A percentile compares a stretch with the other conserved stretches of the same genome.
phyloP scores from a whole-genome alignment of 257 asterid species.

The Perilla frutescens region DNA sequence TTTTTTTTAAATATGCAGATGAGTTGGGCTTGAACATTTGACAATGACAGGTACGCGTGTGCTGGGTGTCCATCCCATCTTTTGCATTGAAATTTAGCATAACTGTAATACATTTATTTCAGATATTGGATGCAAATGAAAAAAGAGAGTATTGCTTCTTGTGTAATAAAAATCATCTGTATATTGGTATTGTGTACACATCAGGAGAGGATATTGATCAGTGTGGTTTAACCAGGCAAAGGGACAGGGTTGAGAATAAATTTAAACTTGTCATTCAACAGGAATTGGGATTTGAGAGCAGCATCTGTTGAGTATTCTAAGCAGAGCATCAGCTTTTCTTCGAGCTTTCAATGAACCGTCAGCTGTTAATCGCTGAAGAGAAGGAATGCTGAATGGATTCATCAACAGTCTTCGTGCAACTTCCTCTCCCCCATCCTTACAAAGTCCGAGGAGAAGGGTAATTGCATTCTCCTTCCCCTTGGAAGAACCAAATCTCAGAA shows the following conservation, averaged over 20 bases:
- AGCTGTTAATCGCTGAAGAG: slow-evolving; percentile 61
- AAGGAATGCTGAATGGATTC: slow-evolving; percentile 82
- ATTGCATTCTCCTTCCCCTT: slow-evolving; percentile 84
- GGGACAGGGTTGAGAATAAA: slow-evolving; percentile 14
- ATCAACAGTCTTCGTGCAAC: slow-evolving; percentile 68
- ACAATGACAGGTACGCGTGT: slow-evolving; percentile 16
- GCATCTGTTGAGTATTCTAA: slow-evolving; percentile 80
- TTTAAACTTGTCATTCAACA: slow-evolving; percentile 15
- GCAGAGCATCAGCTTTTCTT: slow-evolving; percentile 84
- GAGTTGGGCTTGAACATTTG: slow-evolving; percentile 1
- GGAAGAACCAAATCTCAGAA: slow-evolving; percentile 78
- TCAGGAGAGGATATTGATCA: slow-evolving; percentile 11
- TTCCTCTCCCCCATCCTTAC: slow-evolving; percentile 80
- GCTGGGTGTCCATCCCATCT: neutral
- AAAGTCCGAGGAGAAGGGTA: slow-evolving; percentile 73
- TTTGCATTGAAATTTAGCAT: slow-evolving; percentile 2
- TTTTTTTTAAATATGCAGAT: neutral
- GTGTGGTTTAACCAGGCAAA: neutral
- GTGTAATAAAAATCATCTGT: slow-evolving; percentile 18
- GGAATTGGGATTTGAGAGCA: slow-evolving; percentile 55
- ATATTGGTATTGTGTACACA: slow-evolving; percentile 17
- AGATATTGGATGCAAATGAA: slow-evolving; percentile 18
- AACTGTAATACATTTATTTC: slow-evolving; percentile 13
- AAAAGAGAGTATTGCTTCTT: slow-evolving; percentile 15
- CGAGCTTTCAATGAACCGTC: slow-evolving; percentile 72